These are phyloP conservation scores for Fusarium luffae DNA, from an alignment of 2,329 filamentous ascomycete species.

Conservation along the genomic window DNA sequence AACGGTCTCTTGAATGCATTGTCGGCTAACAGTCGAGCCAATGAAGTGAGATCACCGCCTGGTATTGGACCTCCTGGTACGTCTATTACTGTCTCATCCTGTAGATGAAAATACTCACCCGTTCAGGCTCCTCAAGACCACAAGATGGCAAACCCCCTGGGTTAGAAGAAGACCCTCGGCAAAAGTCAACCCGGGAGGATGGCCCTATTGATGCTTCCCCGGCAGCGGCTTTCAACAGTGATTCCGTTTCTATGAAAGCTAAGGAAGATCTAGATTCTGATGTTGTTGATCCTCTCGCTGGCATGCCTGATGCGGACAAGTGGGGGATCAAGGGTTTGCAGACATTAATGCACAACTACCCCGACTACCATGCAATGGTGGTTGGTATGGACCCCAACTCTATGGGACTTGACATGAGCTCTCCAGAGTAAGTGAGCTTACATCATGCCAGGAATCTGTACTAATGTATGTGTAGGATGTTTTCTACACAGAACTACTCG, in stretches of 20 bases:
- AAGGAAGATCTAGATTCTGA: constrained; percentile 60
- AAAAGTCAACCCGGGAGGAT: constrained; percentile 59
- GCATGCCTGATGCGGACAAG: constrained; percentile 71
- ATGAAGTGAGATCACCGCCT: constrained; percentile 62
- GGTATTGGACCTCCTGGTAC: constrained; percentile 54
- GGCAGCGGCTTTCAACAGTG: constrained; percentile 61
- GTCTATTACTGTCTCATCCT: not conserved
- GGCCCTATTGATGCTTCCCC: constrained; percentile 53
- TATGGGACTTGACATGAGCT: constrained; percentile 68
- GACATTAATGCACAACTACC: constrained; percentile 72
- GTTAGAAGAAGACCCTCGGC: constrained; percentile 58
- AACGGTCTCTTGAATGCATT: constrained; percentile 73
- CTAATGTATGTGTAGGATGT: constrained; percentile 54
- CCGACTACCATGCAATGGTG: constrained; percentile 70
- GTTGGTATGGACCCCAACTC: constrained; percentile 68
- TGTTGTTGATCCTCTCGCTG: constrained; percentile 67
- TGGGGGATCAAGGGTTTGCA: constrained; percentile 73
- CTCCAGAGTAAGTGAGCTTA: constrained; percentile 64
- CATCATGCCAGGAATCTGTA: not conserved
- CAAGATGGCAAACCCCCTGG: constrained; percentile 57
- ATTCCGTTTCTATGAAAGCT: constrained; percentile 52
- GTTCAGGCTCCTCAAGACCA: constrained; percentile 51
- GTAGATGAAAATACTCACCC: constrained; percentile 37
- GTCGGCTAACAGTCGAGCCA: constrained; percentile 66
- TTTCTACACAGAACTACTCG: constrained; percentile 71